Evolutionary conservation across 2,329 filamentous ascomycete species (phyloP), one percentile per base, ranked within the genome.

Genomic region (Alternaria ethzedia): DNA sequence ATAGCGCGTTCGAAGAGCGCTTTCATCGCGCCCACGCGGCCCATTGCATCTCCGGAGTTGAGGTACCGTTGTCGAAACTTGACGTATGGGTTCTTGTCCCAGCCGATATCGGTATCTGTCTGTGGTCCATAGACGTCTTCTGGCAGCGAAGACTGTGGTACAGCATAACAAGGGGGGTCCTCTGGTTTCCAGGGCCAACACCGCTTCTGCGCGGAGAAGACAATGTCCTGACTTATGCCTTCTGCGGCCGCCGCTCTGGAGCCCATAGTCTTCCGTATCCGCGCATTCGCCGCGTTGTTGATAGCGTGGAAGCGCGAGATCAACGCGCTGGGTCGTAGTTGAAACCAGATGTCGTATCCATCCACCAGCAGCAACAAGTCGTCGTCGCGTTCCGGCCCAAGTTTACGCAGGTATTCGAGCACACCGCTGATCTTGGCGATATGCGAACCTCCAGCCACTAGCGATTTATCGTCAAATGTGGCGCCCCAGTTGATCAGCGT

Each of bases 291-390:
- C 9, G 54, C 54, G 13, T 30, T 13, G 54, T 56, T 56, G 25
- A 56, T 56, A 17, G 23, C 43, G 25, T 56, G 54, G 43, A 56
- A 56, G 15, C 54, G 54, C 43, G 54, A 20, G 8, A 56, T 36
- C 13, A 56, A 26, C 6, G 17, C 44, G 25, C 43, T 47, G 25
- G 54, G 54, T 11, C 54, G 54, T 12, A 56, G 25, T 30, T 56
- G 54, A 17, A 56, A 56, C 54, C 54, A 56, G 54, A 56, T 56
- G 11, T 56, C 54, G 43, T 56, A 56, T 11, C 54, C 54, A 26
- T 56, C 54, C 36, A 56, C 54, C 7, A 56, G 17, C 43, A 56
- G 15, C 9, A 56, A 3, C 15, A 56, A 11, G 12, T 56, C 54
- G 25, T 56, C 41, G 43, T 56, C 54, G 25, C 54, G 41, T 28